Evolutionary conservation across 768 basidiomycete genomes (phyloP), one percentile per base, ranked within the genome.

Genomic region (Dendrothele bispora): DNA sequence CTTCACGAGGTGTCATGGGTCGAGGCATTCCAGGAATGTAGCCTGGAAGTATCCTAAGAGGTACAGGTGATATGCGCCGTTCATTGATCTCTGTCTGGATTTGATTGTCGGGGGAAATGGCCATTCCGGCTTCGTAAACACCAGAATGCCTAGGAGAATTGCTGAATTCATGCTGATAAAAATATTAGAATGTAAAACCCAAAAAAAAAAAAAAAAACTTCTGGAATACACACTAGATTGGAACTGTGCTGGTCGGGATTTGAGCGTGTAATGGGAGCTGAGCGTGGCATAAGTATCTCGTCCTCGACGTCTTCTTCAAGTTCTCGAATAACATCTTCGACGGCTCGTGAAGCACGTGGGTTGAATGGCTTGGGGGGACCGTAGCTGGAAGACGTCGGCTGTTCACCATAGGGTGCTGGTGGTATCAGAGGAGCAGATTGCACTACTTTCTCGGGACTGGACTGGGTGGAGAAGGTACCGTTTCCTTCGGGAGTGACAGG

Each of bases 11-110:
- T 5, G 91, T 92, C 86, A 92, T 91, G 15, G 91, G 91, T 34
- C 91, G 74, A 18, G 88, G 87, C 91, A 93, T 93, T 10, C 91
- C 91, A 20, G 91, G 91, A 48, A 91, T 83, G 65, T 93, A 93
- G 12, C 91, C 91, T 46, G 91, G 90, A 18, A 89, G 60, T 3
- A 72, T 79, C 36, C 80, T 78, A 38, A 80, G 71, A 22, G 84
- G 83, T 20, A 83, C 70, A 35, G 86, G 85, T 2, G 83, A 85
- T 40, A 78, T 64, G n/a, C 74, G 77, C 32, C 70, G 77, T 39
- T 72, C 70, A 18, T 80, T 79, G 29, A 73, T 64, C 38, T 81
- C 74, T 25, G 70, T 60, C 34, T 69, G 65, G 18, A 71, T 61
- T 34, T 78, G 76, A 45, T 75, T 79, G 58, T 88, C 86, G 25